These are phyloP conservation scores for Inga oerstediana DNA, from an alignment of 306 rosid species.

Conservation along the genomic window DNA sequence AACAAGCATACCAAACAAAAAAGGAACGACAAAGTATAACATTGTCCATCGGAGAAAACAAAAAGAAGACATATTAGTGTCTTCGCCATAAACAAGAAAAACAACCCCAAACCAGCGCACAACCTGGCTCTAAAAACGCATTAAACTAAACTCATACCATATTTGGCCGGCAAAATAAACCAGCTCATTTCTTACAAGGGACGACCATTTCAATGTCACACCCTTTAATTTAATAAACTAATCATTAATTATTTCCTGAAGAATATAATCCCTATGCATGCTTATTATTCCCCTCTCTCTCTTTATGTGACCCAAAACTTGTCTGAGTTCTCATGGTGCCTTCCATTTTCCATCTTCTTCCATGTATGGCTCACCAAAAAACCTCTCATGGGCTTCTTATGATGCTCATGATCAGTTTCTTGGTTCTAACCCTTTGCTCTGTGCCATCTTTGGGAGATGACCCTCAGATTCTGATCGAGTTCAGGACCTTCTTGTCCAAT, in stretches of 20 bases:
- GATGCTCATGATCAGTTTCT: neutral
- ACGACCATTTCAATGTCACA: constrained; percentile 49
- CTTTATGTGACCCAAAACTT: constrained; percentile 10
- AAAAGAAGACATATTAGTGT: neutral
- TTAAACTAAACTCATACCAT: constrained; percentile 13
- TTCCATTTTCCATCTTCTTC: neutral
- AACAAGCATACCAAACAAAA: constrained; percentile 19
- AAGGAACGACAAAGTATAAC: neutral
- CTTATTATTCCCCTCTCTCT: constrained; percentile 4
- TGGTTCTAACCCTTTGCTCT: constrained; percentile 16
- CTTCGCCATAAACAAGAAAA: constrained; percentile 49
- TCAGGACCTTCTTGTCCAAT: constrained; percentile 53
- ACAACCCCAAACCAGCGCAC: constrained; percentile 39
- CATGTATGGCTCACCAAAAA: constrained; percentile 34
- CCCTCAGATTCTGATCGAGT: constrained; percentile 45
- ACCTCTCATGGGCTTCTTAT: constrained; percentile 16
- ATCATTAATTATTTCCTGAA: neutral
- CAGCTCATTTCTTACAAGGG: constrained; percentile 56
- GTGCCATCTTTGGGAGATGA: constrained; percentile 35
- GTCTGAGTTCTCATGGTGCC: constrained; percentile 18
- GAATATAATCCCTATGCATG: constrained; percentile 6
- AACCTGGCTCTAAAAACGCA: constrained; percentile 20
- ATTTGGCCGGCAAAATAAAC: constrained; percentile 55
- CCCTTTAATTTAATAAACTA: constrained; percentile 16
- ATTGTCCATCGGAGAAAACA: constrained; percentile 16